Evolutionary conservation across 345 rosid genomes (phyloP).

Genomic region (Murraya koenigii): DNA sequence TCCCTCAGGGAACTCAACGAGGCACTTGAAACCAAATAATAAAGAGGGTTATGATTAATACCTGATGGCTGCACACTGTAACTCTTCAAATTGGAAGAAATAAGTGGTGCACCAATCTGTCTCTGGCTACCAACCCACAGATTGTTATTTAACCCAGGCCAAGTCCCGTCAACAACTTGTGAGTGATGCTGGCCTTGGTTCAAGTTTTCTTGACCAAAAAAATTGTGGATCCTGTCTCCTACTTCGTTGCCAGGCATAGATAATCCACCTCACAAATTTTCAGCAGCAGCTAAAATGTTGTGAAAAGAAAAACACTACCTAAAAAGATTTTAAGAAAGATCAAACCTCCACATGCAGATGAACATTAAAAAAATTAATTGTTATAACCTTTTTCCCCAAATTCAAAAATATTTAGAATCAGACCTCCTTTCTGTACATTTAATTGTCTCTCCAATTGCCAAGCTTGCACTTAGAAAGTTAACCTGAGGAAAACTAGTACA

Average conservation of each 20-base stretch:
- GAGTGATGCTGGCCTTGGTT: constrained; percentile 65
- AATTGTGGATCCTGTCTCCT: constrained; percentile 90
- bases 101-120: constrained; percentile 50
- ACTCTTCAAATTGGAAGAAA: constrained; percentile 56
- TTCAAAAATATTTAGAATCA: constrained; percentile 7
- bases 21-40: constrained; percentile 12
- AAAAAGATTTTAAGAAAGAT: constrained; percentile 16
- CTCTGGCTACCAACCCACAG: constrained; percentile 56
- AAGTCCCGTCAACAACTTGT: constrained; percentile 57
- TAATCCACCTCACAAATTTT: constrained; percentile 33
- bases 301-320: constrained; percentile 26
- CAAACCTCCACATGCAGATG: constrained; percentile 3
- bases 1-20: constrained; percentile 5
- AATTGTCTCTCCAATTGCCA: constrained; percentile 26
- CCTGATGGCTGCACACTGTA: constrained; percentile 59
- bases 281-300: constrained; percentile 32
- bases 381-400: neutral
- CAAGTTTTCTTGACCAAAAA: constrained; percentile 69
- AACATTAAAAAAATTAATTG: too few relatives aligned
- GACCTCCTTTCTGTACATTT: constrained; percentile 32
- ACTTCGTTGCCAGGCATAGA: constrained; percentile 98
- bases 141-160: constrained; percentile 57
- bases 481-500: constrained; percentile 19
- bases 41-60: constrained; percentile 24
- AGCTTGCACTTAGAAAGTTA: constrained; percentile 15